A percentile compares a stretch with the other conserved stretches of the same genome.
Evolutionary conservation across 768 basidiomycete genomes (phyloP).

Genomic region (Lactarius tabidus): DNA sequence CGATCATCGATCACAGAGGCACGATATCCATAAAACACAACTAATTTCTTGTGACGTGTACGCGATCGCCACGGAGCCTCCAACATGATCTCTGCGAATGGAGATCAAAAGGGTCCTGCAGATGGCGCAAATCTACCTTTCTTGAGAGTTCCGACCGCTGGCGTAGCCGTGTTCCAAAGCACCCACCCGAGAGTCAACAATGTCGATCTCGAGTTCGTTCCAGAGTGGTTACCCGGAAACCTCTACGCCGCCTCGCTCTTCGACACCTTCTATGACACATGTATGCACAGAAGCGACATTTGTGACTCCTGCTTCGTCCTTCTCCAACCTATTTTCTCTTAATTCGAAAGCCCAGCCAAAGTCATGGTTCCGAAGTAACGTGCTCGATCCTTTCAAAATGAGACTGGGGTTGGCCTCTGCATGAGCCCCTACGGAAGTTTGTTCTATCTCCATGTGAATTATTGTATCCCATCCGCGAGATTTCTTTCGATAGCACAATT

Average conservation of each 20-base stretch:
- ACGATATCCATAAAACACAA: too few relatives aligned
- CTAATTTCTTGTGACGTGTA: too few relatives aligned
- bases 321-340: constrained; percentile 12
- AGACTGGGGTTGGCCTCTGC: too few relatives aligned
- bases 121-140: neutral
- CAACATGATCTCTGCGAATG: neutral
- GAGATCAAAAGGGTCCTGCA: neutral
- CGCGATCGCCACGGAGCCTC: too few relatives aligned
- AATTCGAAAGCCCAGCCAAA: neutral
- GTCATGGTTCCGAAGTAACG: constrained; percentile 19
- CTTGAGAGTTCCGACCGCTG: neutral
- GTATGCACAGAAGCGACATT: neutral
- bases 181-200: neutral
- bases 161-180: neutral
- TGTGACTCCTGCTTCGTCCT: constrained; percentile 17
- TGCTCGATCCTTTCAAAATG: constrained; percentile 15
- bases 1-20: too few relatives aligned
- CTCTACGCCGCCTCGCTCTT: constrained; percentile 17
- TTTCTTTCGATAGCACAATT: too few relatives aligned
- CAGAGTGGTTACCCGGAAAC: neutral
- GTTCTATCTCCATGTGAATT: too few relatives aligned
- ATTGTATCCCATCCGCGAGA: too few relatives aligned
- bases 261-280: constrained; percentile 17
- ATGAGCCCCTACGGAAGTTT: too few relatives aligned
- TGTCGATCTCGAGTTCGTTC: neutral